Evolutionary conservation across 768 basidiomycete species (phyloP).

Genomic region (Serendipita sp.): DNA sequence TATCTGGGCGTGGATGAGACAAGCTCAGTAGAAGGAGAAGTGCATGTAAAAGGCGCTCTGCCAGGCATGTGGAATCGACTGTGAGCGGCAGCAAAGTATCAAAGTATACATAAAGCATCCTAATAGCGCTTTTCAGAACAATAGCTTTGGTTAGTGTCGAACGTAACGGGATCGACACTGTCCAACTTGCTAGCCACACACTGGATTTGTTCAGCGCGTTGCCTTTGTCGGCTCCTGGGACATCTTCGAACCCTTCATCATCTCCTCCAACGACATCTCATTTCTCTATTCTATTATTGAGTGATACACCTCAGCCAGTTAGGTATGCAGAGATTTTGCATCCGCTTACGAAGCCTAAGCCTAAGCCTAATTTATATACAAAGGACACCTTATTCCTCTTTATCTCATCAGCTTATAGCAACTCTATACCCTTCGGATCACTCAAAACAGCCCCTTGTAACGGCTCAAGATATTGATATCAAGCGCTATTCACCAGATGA

Average conservation of each 20-base stretch:
- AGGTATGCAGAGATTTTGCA: neutral
- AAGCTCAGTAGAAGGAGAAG: constrained; percentile 71
- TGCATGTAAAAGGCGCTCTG: constrained; percentile 62
- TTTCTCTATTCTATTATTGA: constrained; percentile 66
- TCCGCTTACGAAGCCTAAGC: neutral
- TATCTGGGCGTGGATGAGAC: constrained; percentile 73
- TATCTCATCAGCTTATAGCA: constrained; percentile 56
- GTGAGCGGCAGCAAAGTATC: constrained; percentile 33
- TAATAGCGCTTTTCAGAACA: constrained; percentile 10
- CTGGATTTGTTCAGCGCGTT: constrained; percentile 49
- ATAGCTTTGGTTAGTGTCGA: constrained; percentile 23
- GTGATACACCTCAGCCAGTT: constrained; percentile 53
- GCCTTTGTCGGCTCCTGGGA: constrained; percentile 35
- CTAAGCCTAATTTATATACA: constrained; percentile 28
- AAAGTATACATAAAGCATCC: neutral
- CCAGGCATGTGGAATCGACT: constrained; percentile 45
- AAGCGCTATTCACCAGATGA: constrained; percentile 57
- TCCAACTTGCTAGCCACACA: constrained; percentile 44
- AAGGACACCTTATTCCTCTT: constrained; percentile 55
- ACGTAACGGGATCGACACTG: constrained; percentile 48
- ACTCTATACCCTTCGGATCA: constrained; percentile 34
- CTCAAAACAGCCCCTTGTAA: constrained; percentile 22
- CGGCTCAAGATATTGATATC: constrained; percentile 53
- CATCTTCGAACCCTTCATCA: constrained; percentile 17
- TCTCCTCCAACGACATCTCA: constrained; percentile 23